Conservation (phyloP, 2,329 filamentous ascomycete species). For the Epichloe elymi region DNA sequence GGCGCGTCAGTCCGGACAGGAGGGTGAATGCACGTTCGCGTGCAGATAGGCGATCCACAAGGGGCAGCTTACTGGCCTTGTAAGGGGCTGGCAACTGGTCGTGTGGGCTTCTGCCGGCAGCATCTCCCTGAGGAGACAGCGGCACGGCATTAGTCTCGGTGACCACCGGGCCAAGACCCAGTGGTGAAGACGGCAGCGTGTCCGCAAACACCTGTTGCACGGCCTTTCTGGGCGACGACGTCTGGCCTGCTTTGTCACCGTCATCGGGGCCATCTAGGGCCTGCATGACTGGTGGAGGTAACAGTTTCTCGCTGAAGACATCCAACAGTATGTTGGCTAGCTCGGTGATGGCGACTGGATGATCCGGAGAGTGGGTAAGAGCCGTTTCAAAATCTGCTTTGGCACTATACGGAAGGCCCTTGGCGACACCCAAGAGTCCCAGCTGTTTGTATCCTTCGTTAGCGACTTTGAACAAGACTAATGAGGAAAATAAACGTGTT, state of each 20-base stretch:
- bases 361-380: constrained; percentile 65
- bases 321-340: constrained; percentile 78
- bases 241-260: not conserved
- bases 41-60: constrained; percentile 73
- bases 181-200: constrained; percentile 29
- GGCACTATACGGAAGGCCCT: constrained; percentile 52
- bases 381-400: constrained; percentile 71
- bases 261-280: constrained; percentile 16
- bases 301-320: constrained; percentile 58
- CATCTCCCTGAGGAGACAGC: constrained; percentile 13
- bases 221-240: not conserved
- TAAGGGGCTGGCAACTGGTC: constrained; percentile 37
- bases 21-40: constrained; percentile 81
- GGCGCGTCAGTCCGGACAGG: constrained; percentile 68
- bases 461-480: not conserved
- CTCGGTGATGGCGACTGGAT: constrained; percentile 66
- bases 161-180: constrained; percentile 30
- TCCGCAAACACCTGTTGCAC: constrained; percentile 1
- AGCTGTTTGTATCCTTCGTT: constrained; percentile 29
- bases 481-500: not conserved
- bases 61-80: constrained; percentile 49
- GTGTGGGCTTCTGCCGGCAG: constrained; percentile 6
- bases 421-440: constrained; percentile 52
- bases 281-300: constrained; percentile 43
- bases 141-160: constrained; percentile 7